Conservation (phyloP, 1,284 basidiomycete genomes). For the Coriolopsis trogii region DNA sequence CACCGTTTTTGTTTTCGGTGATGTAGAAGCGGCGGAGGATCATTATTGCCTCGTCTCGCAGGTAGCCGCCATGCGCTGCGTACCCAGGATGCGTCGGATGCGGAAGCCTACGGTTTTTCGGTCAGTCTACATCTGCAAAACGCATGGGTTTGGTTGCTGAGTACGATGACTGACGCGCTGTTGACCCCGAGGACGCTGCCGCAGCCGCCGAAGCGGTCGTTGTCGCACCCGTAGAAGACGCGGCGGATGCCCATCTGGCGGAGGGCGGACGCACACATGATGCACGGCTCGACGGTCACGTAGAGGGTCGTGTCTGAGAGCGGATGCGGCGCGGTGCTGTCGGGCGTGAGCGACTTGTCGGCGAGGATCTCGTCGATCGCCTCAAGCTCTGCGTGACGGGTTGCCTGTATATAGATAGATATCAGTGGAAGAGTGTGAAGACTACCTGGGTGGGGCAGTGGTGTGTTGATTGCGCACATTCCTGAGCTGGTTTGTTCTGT, state of each 20-base stretch:
- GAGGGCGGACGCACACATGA: slow-evolving; percentile 97
- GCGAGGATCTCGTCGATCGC: slow-evolving; percentile 91
- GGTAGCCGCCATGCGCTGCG: slow-evolving; percentile 80
- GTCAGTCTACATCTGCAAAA: neutral
- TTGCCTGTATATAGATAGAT: too few relatives aligned
- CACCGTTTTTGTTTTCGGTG: slow-evolving; percentile 93
- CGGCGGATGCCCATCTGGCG: slow-evolving; percentile 91
- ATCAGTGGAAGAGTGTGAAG: too few relatives aligned
- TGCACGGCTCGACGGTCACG: slow-evolving; percentile 98
- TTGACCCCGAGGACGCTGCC: slow-evolving; percentile 94
- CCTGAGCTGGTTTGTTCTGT: slow-evolving; percentile 92
- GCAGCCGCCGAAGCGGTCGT: slow-evolving; percentile 97
- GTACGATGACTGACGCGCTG: slow-evolving; percentile 30
- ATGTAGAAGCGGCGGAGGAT: slow-evolving; percentile 93
- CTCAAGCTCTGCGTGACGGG: slow-evolving; percentile 96
- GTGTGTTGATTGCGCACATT: slow-evolving; percentile 64
- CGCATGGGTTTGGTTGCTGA: neutral
- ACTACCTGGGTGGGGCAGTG: too few relatives aligned
- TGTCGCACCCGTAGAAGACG: slow-evolving; percentile 94
- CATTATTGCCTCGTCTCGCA: slow-evolving; percentile 94
- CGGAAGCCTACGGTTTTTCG: slow-evolving; percentile 43
- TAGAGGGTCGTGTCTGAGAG: slow-evolving; percentile 87
- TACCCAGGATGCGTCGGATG: slow-evolving; percentile 81
- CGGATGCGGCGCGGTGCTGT: slow-evolving; percentile 54
- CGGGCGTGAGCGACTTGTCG: slow-evolving; percentile 58